Base-by-base conservation (phyloP, 1,284 basidiomycete genomes). In the Gymnopus androsaceus region DNA sequence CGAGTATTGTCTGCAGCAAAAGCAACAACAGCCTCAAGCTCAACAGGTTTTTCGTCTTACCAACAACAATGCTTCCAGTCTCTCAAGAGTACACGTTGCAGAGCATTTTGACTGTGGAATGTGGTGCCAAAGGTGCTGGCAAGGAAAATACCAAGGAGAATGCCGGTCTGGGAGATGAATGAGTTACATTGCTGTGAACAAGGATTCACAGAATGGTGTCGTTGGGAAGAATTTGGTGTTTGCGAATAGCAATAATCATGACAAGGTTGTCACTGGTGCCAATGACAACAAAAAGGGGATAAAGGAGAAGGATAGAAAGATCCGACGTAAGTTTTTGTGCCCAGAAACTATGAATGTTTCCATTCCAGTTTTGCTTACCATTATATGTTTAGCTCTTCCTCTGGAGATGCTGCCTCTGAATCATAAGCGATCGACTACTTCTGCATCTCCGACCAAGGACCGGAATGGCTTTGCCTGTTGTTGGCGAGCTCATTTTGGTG, bases 401-500 rank as follows among this genome's bases (percentile, higher is more conserved):
- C 59, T 70, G 36, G 69, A 71, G 53, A 64, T 69, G 19, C 63
- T 62, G 28, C 51, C 61, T 19, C 56, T 66, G 21, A 62, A 57
- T 30, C 59, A 50, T 37, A 63, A 59, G 60, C 63, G 59, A 56
- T 63, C 60, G 3, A 57, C 59, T 2, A 41, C 52, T 1, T 55
- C 53, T 25, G 54, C 38, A 60, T 54, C 61, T 53, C n/a, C 47
- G 19, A 50, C 63, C 44, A 67, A 55, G 33, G 63, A n/a, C 55
- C 66, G 70, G 47, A 60, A 52, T 77, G 44, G 67, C 73, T 11
- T 77, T 76, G 41, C 76, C 77, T 54, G 79, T 80, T n/a, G 84
- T 88, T n/a, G 84, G 86, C 58, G 87, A 90, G 67, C 84, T 90
- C 70, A 88, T n/a, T n/a, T n/a, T n/a, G n/a, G n/a, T n/a, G n/a